A percentile compares a stretch with the other conserved stretches of the same genome.
These are phyloP conservation scores for Solanum arcanum DNA, from an alignment of 257 asterid genomes.

Conservation along the genomic window DNA sequence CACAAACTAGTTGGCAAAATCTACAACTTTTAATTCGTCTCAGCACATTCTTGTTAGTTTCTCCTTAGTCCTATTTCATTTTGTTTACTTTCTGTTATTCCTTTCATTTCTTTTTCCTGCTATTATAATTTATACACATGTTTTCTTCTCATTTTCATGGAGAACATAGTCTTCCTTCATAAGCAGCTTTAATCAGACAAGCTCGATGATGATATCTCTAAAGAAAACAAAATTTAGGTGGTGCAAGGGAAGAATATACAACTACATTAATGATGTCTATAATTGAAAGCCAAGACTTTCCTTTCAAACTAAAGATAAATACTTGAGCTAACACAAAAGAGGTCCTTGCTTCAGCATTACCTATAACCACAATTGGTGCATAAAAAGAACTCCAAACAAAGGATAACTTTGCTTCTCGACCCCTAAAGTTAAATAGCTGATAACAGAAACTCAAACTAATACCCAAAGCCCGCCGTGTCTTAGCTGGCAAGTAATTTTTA, in stretches of 20 bases:
- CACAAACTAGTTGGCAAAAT: neutral
- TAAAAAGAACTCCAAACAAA: neutral
- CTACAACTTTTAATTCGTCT: neutral
- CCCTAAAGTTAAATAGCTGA: neutral
- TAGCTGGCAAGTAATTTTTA: neutral
- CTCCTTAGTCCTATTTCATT: neutral
- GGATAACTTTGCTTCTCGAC: neutral
- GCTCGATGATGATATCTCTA: neutral
- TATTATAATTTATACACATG: neutral
- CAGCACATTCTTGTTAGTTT: neutral
- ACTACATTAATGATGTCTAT: neutral
- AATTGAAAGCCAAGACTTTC: neutral
- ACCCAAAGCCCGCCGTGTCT: neutral
- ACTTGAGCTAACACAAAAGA: neutral
- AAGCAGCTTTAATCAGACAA: neutral
- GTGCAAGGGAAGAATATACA: neutral
- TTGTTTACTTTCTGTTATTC: neutral
- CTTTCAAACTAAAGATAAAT: neutral
- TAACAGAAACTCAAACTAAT: neutral
- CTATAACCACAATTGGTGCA: neutral
- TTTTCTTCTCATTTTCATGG: neutral
- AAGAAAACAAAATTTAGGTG: neutral
- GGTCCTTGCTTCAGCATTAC: neutral
- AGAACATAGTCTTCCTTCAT: neutral
- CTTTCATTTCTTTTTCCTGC: neutral